A percentile compares a stretch with the other conserved stretches of the same genome.
phyloP scores from a whole-genome alignment of 2,329 filamentous ascomycete species.

The Mycosphaerella sp. region DNA sequence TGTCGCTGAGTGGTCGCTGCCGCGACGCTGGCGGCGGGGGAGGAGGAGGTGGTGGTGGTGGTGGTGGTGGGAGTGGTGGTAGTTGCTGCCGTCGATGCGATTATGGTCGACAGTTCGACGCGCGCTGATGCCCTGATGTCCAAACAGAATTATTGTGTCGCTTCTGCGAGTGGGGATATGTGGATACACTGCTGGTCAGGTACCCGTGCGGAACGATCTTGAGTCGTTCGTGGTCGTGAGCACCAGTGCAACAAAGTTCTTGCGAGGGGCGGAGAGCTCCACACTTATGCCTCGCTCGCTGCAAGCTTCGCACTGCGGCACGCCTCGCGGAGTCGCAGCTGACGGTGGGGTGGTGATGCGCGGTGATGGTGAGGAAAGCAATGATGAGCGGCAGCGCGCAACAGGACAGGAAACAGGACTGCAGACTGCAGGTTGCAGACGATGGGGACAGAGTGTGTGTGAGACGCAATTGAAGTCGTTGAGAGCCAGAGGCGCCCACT shows the following conservation, averaged over 20 bases:
- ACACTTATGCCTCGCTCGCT: background rate
- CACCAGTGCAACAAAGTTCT: conserved; percentile 7
- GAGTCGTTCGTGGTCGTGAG: conserved; percentile 1
- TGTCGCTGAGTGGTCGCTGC: too few species aligned
- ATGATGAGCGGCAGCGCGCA: background rate
- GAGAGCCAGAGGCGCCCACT: background rate
- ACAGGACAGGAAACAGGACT: too few species aligned
- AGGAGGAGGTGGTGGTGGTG: too few species aligned
- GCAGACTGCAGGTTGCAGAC: background rate
- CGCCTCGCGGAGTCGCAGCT: background rate
- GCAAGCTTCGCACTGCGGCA: conserved; percentile 1
- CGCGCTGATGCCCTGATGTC: background rate
- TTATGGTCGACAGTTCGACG: background rate
- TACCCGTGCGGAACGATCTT: conserved; percentile 4
- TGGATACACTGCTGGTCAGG: conserved; percentile 7
- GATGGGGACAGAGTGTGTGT: background rate
- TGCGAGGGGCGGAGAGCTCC: background rate
- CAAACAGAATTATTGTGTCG: conserved; percentile 5
- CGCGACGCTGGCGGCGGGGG: too few species aligned
- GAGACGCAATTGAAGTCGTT: background rate
- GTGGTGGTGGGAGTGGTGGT: too few species aligned
- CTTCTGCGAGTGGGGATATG: conserved; percentile 5
- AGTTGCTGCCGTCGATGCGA: background rate
- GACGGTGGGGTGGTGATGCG: too few species aligned
- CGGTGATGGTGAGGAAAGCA: background rate